Evolutionary conservation across 192 early-diverging fungal species (phyloP).

Genomic region (Paraglomus brasilianum): DNA sequence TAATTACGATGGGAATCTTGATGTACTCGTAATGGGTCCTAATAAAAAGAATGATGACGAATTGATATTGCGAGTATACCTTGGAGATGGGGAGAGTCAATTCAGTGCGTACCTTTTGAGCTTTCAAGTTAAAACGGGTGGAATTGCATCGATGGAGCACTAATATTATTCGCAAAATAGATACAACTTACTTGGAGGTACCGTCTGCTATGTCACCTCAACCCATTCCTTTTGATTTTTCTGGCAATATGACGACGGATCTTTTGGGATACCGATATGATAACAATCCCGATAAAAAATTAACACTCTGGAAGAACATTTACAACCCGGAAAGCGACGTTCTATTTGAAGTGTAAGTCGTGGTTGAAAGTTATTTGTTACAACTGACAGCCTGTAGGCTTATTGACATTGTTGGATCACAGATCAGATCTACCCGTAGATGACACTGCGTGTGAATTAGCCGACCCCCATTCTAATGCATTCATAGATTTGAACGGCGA

Average conservation of each 20-base stretch:
- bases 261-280: conserved; percentile 52
- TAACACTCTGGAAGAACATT: conserved; percentile 50
- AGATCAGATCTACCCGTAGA: conserved; percentile 2
- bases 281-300: conserved; percentile 34
- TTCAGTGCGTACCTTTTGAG: conserved; percentile 47
- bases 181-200: conserved; percentile 37
- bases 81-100: conserved; percentile 63
- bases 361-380: background rate
- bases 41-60: conserved; percentile 36
- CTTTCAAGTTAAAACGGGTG: background rate
- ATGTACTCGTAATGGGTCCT: conserved; percentile 76
- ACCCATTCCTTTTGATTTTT: conserved; percentile 62
- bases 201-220: conserved; percentile 48
- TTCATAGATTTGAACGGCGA: conserved; percentile 94
- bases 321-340: conserved; percentile 26
- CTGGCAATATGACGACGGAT: conserved; percentile 61
- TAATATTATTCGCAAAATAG: conserved; percentile 30
- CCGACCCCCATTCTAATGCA: conserved; percentile 85
- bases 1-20: conserved; percentile 85
- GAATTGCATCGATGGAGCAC: background rate
- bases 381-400: background rate
- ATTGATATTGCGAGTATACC: conserved; percentile 67
- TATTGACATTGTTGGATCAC: conserved; percentile 3
- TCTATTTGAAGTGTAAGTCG: conserved; percentile 43
- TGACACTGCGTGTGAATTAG: conserved; percentile 57